A percentile compares a stretch with the other conserved stretches of the same genome.
These are phyloP conservation scores for Croton setiger DNA, from an alignment of 441 rosid species.

Conservation along the genomic window DNA sequence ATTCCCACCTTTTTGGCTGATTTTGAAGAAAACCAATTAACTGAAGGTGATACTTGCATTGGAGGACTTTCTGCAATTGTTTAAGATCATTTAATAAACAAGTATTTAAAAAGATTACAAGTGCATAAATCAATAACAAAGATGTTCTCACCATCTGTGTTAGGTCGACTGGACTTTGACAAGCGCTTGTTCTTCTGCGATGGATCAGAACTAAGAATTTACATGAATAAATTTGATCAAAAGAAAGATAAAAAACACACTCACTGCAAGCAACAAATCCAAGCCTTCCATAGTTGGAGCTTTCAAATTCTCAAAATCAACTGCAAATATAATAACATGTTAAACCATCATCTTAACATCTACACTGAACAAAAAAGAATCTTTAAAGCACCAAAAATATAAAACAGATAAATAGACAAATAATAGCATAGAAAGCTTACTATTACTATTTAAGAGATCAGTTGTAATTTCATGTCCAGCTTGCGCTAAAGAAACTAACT, in stretches of 20 bases:
- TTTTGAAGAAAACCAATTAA: conserved; percentile 82
- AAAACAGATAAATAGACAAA: not conserved
- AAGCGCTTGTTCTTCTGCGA: conserved; percentile 54
- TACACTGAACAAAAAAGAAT: not conserved
- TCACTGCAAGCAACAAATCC: conserved; percentile 56
- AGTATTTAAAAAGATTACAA: conserved; percentile 8
- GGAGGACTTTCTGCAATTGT: conserved; percentile 44
- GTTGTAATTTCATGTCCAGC: conserved; percentile 59
- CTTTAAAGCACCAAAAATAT: not conserved
- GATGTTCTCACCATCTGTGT: conserved; percentile 50
- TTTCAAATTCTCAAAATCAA: conserved; percentile 54
- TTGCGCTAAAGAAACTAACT: conserved; percentile 84
- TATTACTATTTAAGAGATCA: conserved; percentile 49
- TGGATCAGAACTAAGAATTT: conserved; percentile 9
- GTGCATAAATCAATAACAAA: conserved; percentile 13
- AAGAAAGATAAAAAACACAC: conserved; percentile 19
- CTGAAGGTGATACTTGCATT: conserved; percentile 47
- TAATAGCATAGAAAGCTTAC: conserved; percentile 28
- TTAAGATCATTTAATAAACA: conserved; percentile 19
- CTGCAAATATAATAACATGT: conserved; percentile 32
- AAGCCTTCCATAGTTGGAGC: conserved; percentile 80
- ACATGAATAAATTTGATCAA: not conserved
- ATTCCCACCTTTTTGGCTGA: conserved; percentile 62
- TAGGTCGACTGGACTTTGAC: conserved; percentile 44
- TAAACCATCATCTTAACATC: not conserved